Conservation (phyloP, 2,329 filamentous ascomycete genomes). For the Fusarium hostae region DNA sequence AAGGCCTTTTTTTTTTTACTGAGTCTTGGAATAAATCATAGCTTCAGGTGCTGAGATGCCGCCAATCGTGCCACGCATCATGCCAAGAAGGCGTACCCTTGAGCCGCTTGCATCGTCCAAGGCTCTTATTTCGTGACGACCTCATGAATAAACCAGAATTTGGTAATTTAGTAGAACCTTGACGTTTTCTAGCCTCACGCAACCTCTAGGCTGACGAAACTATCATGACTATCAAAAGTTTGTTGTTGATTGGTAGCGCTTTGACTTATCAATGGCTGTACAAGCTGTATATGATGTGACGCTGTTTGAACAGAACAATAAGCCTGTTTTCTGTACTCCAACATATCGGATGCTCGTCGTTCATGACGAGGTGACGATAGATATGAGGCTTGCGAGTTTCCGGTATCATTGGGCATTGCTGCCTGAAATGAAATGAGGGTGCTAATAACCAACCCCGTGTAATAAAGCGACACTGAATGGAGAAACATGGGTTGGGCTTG, state of each 20-base stretch:
- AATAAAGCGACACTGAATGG: not conserved
- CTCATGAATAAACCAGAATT: not conserved
- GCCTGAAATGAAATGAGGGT: not conserved
- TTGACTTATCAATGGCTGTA: not conserved
- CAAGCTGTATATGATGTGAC: constrained; percentile 5
- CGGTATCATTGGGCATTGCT: not conserved
- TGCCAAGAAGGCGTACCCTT: constrained; percentile 27
- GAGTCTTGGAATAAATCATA: not conserved
- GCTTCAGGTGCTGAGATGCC: constrained; percentile 11
- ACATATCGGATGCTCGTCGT: not conserved
- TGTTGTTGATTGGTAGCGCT: constrained; percentile 5
- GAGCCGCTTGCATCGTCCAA: constrained; percentile 37
- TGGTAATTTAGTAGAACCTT: not conserved
- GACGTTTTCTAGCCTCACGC: not conserved
- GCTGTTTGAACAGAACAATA: not conserved
- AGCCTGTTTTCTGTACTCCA: not conserved
- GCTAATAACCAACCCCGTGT: not conserved
- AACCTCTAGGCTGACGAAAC: constrained; percentile 14
- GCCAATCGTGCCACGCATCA: constrained; percentile 9
- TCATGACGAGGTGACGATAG: not conserved
- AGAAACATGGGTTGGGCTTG: not conserved
- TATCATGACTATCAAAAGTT: constrained; percentile 1
- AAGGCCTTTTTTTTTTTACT: not conserved
- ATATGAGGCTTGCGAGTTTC: not conserved
- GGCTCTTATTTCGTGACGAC: constrained; percentile 11